Evolutionary conservation across 768 basidiomycete genomes (phyloP).

Genomic region (Suillus americanus): DNA sequence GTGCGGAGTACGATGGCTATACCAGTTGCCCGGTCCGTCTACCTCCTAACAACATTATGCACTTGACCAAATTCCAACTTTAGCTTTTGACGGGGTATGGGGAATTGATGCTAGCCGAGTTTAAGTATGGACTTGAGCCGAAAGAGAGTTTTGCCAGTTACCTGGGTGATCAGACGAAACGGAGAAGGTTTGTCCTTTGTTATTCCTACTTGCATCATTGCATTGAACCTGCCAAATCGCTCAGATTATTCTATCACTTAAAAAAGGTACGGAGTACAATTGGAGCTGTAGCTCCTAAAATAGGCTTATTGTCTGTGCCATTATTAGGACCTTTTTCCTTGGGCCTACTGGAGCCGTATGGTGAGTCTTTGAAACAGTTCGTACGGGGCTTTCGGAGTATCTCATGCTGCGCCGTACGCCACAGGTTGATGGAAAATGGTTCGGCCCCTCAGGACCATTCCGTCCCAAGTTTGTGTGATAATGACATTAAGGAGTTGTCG

Average conservation of each 20-base stretch:
- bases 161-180: conserved; percentile 74
- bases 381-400: conserved; percentile 64
- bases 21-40: conserved; percentile 78
- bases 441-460: conserved; percentile 41
- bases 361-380: conserved; percentile 38
- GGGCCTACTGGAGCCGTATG: conserved; percentile 77
- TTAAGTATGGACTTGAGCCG: conserved; percentile 88
- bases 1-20: conserved; percentile 84
- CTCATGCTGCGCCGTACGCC: conserved; percentile 46
- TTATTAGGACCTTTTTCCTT: conserved; percentile 33
- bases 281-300: conserved; percentile 1
- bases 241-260: conserved; percentile 79
- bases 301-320: conserved; percentile 2
- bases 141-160: conserved; percentile 78
- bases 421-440: conserved; percentile 46
- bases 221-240: conserved; percentile 8
- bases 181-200: conserved; percentile 54
- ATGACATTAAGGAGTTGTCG: conserved; percentile 6
- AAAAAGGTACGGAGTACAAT: conserved; percentile 57
- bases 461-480: conserved; percentile 36
- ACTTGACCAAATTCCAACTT: conserved; percentile 6
- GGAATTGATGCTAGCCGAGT: conserved; percentile 85
- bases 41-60: conserved; percentile 1
- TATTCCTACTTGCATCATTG: background rate
- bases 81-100: conserved; percentile 83